Conservation (phyloP, 108 stramenopile genomes). For the Cyclotella kingstonii region DNA sequence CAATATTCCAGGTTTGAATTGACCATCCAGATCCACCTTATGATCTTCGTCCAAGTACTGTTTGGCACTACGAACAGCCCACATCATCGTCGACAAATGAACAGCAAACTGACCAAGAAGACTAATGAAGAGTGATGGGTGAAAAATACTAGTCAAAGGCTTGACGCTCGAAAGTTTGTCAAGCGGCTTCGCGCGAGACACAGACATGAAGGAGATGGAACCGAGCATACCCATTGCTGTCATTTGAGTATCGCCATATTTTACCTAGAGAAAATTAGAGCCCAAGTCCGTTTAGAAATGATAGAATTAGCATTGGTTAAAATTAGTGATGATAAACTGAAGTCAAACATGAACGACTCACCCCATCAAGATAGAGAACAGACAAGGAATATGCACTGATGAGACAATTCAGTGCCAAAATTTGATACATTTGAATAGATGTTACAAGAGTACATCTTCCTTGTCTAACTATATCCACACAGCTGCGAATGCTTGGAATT, state of each 20-base stretch:
- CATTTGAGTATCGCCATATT: conserved; percentile 97
- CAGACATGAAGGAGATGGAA: conserved; percentile 91
- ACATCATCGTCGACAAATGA: conserved; percentile 88
- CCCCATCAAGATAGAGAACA: conserved; percentile 95
- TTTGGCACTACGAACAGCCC: conserved; percentile 78
- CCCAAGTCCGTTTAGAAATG: no score
- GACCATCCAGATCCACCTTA: conserved; percentile 87
- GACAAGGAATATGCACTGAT: conserved; percentile 96
- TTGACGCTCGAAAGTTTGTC: conserved; percentile 89
- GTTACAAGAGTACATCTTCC: conserved; percentile 90
- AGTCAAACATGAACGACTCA: no score
- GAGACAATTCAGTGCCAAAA: conserved; percentile 93
- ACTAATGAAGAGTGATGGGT: conserved; percentile 90
- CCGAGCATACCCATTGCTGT: conserved; percentile 91
- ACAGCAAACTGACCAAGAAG: conserved; percentile 92
- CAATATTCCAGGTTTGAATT: conserved; percentile 91
- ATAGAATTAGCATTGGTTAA: no score
- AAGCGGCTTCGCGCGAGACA: conserved; percentile 92
- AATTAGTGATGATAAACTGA: no score
- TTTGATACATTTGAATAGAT: conserved; percentile 94
- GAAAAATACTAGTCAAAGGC: conserved; percentile 94
- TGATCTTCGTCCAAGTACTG: conserved; percentile 76
- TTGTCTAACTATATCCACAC: conserved; percentile 96
- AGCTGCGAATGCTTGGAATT: conserved; percentile 94
- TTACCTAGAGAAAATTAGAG: conserved; percentile 54